These are phyloP conservation scores for Spathaspora gorwiae DNA, from an alignment of 805 yeast species.

Conservation along the genomic window DNA sequence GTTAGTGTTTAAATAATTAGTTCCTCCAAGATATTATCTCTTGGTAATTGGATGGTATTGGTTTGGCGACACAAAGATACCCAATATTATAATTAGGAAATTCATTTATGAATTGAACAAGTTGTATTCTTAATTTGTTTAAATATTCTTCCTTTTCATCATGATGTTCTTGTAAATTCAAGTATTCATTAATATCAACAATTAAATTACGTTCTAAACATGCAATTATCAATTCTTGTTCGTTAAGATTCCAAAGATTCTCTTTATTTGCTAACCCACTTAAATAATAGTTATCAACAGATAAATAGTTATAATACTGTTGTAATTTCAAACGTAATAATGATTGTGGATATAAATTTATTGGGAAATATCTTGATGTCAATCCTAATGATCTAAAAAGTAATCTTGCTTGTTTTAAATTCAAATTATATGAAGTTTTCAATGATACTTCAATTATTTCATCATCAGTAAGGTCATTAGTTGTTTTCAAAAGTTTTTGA, in stretches of 20 bases:
- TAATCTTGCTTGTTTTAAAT: conserved; percentile 31
- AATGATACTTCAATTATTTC: conserved; percentile 22
- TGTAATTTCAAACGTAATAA: conserved; percentile 33
- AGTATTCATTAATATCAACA: conserved; percentile 21
- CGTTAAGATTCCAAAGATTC: conserved; percentile 42
- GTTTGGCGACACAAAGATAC: conserved; percentile 26
- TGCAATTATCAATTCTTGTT: conserved; percentile 48
- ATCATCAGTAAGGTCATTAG: conserved; percentile 3
- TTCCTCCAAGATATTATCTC: neutral
- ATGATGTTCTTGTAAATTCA: conserved; percentile 16
- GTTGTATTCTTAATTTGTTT: conserved; percentile 29
- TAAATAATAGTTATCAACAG: conserved; percentile 50
- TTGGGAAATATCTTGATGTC: conserved; percentile 38
- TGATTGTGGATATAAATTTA: conserved; percentile 32
- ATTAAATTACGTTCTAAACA: conserved; percentile 56
- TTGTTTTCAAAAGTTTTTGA: conserved; percentile 9
- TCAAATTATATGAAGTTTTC: conserved; percentile 46
- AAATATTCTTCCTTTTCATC: conserved; percentile 12
- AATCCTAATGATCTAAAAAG: conserved; percentile 34
- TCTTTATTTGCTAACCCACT: conserved; percentile 29
- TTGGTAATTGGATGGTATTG: neutral
- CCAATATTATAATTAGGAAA: conserved; percentile 39
- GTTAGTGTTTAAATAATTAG: too few relatives aligned
- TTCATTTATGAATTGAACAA: conserved; percentile 38
- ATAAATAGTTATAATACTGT: conserved; percentile 38